Conservation (phyloP, 306 rosid species). For the Cucumis melo region DNA sequence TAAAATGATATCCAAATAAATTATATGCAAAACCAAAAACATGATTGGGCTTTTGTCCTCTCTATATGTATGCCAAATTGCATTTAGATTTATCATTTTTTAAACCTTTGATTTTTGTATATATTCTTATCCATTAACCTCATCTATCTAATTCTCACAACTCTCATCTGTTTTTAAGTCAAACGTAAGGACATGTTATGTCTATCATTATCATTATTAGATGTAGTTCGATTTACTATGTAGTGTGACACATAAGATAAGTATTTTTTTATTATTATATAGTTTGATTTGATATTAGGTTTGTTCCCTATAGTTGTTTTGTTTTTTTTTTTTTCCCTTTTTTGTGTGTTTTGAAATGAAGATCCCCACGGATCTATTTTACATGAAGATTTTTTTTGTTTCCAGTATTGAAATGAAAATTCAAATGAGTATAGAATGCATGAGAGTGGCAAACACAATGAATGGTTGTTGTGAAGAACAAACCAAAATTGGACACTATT, state of each 20-base stretch:
- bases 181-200: neutral
- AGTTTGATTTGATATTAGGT: neutral
- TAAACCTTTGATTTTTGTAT: neutral
- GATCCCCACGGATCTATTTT: neutral
- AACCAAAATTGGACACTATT: conserved; percentile 16
- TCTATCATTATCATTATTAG: too few relatives aligned
- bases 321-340: neutral
- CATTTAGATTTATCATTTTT: neutral
- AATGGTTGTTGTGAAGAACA: conserved; percentile 20
- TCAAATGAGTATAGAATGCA: neutral
- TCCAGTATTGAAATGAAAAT: neutral
- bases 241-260: too few relatives aligned
- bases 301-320: neutral
- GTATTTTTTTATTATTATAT: neutral
- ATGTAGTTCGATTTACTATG: too few relatives aligned
- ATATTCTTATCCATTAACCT: neutral
- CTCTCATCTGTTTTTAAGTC: neutral
- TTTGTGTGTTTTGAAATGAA: neutral
- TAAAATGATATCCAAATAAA: neutral
- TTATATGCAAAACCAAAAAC: neutral
- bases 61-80: neutral
- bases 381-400: neutral
- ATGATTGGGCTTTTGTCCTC: neutral
- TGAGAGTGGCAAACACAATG: conserved; percentile 1
- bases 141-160: neutral